Conservation (phyloP, 2,329 filamentous ascomycete species). For the Knufia fluminis region DNA sequence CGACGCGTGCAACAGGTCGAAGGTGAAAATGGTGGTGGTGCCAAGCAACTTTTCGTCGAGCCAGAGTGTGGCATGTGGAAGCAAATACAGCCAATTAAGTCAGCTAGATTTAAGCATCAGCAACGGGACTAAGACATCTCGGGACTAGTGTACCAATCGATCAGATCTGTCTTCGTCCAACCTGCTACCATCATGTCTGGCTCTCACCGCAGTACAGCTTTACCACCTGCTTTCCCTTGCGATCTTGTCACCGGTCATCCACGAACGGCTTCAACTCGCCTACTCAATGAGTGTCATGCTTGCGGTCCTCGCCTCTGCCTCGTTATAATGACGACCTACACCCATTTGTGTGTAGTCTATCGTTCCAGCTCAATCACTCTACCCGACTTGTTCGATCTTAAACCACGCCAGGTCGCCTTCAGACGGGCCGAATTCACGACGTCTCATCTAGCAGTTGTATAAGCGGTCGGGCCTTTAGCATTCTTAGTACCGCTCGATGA, state of each 20-base stretch:
- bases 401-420: slow-evolving; percentile 1
- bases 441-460: slow-evolving; percentile 2
- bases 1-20: not conserved
- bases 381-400: slow-evolving; percentile 3
- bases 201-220: slow-evolving; percentile 1
- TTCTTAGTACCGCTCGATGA: slow-evolving; percentile 2
- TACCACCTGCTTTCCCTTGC: slow-evolving; percentile 1
- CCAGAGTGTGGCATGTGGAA: slow-evolving; percentile 1
- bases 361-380: slow-evolving; percentile 2
- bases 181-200: not conserved
- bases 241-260: slow-evolving; percentile 2
- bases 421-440: slow-evolving; percentile 1
- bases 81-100: not conserved
- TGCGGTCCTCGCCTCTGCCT: slow-evolving; percentile 2
- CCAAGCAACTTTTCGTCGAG: not conserved
- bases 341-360: not conserved
- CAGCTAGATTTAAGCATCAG: not conserved
- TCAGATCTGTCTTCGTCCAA: slow-evolving; percentile 1
- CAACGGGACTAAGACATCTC: not conserved
- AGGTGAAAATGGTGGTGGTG: not conserved
- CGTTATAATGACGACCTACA: slow-evolving; percentile 1
- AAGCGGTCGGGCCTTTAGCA: slow-evolving; percentile 1
- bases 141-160: not conserved
- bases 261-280: slow-evolving; percentile 3
- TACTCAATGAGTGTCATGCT: slow-evolving; percentile 3